Evolutionary conservation across 1,284 basidiomycete genomes (phyloP).

Genomic region (Stereum hirsutum): DNA sequence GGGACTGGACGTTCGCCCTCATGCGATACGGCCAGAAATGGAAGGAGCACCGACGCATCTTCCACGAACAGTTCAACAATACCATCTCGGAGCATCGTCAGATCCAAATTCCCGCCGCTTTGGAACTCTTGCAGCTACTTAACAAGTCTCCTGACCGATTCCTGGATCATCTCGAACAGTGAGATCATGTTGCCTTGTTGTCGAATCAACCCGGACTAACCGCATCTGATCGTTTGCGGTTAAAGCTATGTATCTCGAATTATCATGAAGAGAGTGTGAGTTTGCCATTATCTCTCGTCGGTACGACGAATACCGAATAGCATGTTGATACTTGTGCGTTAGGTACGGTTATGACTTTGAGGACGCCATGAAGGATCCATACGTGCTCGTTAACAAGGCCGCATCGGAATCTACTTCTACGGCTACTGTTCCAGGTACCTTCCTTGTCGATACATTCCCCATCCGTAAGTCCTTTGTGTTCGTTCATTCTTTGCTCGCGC

Average conservation of each 20-base stretch:
- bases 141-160: conserved; percentile 7
- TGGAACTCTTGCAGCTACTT: conserved; percentile 9
- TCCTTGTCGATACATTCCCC: conserved; percentile 20
- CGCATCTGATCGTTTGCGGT: background rate
- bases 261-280: conserved; percentile 13
- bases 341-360: too few species aligned
- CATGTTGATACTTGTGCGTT: too few species aligned
- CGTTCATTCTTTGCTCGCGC: background rate
- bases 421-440: conserved; percentile 18
- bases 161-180: conserved; percentile 10
- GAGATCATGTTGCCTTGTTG: background rate
- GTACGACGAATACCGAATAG: too few species aligned
- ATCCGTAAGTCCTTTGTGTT: conserved; percentile 12
- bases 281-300: background rate
- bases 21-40: conserved; percentile 14
- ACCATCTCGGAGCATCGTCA: conserved; percentile 8
- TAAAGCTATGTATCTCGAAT: conserved; percentile 12
- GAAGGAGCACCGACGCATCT: conserved; percentile 13
- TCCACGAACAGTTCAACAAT: conserved; percentile 12
- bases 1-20: conserved; percentile 13
- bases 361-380: conserved; percentile 11
- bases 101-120: conserved; percentile 8
- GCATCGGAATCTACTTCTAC: conserved; percentile 17
- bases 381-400: conserved; percentile 14
- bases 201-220: background rate